phyloP scores from a whole-genome alignment of 2,329 filamentous ascomycete genomes.

The Fusarium sp. region DNA sequence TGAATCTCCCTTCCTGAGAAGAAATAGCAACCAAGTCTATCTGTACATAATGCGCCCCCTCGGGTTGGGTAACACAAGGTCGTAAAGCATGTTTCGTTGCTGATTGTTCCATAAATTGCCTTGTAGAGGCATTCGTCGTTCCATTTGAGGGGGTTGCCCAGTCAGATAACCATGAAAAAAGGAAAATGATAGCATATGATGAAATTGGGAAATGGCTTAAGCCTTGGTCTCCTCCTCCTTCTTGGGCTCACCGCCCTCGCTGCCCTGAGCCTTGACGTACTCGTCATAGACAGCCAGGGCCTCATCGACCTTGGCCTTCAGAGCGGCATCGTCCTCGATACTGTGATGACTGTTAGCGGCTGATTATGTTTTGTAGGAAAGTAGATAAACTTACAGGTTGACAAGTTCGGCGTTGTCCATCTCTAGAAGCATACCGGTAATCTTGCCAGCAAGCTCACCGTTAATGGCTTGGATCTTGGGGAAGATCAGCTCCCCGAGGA shows the following conservation, averaged over 20 bases:
- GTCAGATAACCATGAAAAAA: constrained; percentile 45
- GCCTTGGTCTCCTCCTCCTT: constrained; percentile 62
- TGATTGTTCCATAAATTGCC: constrained; percentile 41
- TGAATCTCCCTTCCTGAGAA: constrained; percentile 50
- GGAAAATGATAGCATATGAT: constrained; percentile 39
- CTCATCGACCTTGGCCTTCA: constrained; percentile 96
- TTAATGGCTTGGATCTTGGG: constrained; percentile 97
- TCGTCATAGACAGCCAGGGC: constrained; percentile 97
- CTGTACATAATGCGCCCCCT: constrained; percentile 52
- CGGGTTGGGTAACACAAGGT: constrained; percentile 38
- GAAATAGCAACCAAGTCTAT: constrained; percentile 55
- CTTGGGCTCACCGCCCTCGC: constrained; percentile 54
- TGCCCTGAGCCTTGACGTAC: constrained; percentile 88
- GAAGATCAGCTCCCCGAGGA: constrained; percentile 97
- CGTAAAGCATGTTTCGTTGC: constrained; percentile 43
- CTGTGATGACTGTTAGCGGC: constrained; percentile 56
- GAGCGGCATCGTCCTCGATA: constrained; percentile 87
- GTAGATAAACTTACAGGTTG: constrained; percentile 79
- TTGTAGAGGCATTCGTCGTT: constrained; percentile 36
- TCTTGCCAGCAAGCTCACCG: constrained; percentile 96
- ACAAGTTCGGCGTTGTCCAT: constrained; percentile 98
- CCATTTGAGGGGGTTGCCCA: constrained; percentile 41
- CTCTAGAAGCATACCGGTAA: constrained; percentile 99
- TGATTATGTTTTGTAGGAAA: constrained; percentile 28
- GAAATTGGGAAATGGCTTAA: constrained; percentile 41